Evolutionary conservation across 495 filamentous ascomycete species (phyloP).

Genomic region (Penicillium canariense): DNA sequence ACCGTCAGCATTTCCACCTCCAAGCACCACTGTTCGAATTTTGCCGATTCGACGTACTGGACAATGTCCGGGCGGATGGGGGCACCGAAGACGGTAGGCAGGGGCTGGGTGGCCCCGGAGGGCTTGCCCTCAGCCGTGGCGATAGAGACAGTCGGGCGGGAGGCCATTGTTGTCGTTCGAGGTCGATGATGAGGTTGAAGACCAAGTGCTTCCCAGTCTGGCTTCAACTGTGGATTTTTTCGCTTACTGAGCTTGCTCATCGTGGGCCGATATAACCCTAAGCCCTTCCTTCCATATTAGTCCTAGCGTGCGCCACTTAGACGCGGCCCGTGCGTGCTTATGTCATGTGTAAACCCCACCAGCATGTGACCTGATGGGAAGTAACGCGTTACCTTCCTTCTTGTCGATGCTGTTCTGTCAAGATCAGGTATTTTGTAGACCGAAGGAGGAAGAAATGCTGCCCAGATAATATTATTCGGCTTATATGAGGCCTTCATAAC

Average conservation of each 20-base stretch:
- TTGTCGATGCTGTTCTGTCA: background rate
- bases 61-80: conserved; percentile 99
- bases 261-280: conserved; percentile 37
- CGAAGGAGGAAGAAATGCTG: background rate
- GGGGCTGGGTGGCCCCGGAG: conserved; percentile 79
- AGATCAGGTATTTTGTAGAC: too few species aligned
- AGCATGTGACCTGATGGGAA: background rate
- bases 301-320: background rate
- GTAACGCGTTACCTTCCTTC: background rate
- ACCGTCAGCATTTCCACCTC: conserved; percentile 37
- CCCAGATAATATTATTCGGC: too few species aligned
- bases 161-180: conserved; percentile 72
- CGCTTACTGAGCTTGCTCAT: conserved; percentile 39
- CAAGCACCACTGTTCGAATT: conserved; percentile 14
- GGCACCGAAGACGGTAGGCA: conserved; percentile 90
- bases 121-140: conserved; percentile 87
- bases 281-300: conserved; percentile 33
- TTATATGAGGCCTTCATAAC: background rate
- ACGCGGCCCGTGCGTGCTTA: background rate
- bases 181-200: conserved; percentile 49
- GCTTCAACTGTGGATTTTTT: conserved; percentile 46
- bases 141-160: conserved; percentile 92
- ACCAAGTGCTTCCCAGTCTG: conserved; percentile 34
- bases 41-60: conserved; percentile 57
- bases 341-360: background rate